A percentile compares a stretch with the other conserved stretches of the same genome.
Evolutionary conservation across 2,329 filamentous ascomycete genomes (phyloP).

Genomic region (Talaromyces funiculosus): DNA sequence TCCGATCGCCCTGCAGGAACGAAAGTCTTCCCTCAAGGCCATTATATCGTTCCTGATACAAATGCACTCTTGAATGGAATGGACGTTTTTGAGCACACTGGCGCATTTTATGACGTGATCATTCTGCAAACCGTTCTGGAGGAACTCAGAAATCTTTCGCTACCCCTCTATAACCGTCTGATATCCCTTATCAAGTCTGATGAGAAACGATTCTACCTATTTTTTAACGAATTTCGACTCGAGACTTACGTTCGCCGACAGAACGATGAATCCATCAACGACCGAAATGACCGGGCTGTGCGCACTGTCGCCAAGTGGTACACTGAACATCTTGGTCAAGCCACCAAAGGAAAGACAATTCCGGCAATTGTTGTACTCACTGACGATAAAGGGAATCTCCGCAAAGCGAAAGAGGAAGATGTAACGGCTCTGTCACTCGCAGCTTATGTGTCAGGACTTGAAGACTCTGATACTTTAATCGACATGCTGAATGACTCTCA

Average conservation of each 20-base stretch:
- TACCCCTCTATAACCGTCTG: slow-evolving; percentile 91
- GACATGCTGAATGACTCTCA: slow-evolving; percentile 87
- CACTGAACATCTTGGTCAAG: slow-evolving; percentile 66
- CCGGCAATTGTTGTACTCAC: slow-evolving; percentile 89
- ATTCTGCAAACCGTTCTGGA: slow-evolving; percentile 94
- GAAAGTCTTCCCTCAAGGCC: slow-evolving; percentile 73
- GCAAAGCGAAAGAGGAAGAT: slow-evolving; percentile 68
- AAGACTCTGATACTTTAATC: slow-evolving; percentile 76
- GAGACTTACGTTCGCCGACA: slow-evolving; percentile 80
- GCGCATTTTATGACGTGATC: slow-evolving; percentile 93
- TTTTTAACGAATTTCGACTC: slow-evolving; percentile 95
- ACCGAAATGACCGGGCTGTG: slow-evolving; percentile 90
- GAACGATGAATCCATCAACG: slow-evolving; percentile 82
- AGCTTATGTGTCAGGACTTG: slow-evolving; percentile 77
- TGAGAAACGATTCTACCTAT: slow-evolving; percentile 96
- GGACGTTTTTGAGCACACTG: slow-evolving; percentile 91
- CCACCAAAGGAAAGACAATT: slow-evolving; percentile 48
- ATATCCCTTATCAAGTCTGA: slow-evolving; percentile 89
- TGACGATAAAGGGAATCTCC: slow-evolving; percentile 81
- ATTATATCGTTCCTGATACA: slow-evolving; percentile 93
- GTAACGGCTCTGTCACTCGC: slow-evolving; percentile 63
- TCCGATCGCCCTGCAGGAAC: slow-evolving; percentile 84
- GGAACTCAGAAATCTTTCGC: slow-evolving; percentile 85
- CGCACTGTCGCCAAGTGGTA: slow-evolving; percentile 87
- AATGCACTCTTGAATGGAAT: slow-evolving; percentile 93